phyloP scores from a whole-genome alignment of 2,329 filamentous ascomycete species.

The Penicillium sp. region DNA sequence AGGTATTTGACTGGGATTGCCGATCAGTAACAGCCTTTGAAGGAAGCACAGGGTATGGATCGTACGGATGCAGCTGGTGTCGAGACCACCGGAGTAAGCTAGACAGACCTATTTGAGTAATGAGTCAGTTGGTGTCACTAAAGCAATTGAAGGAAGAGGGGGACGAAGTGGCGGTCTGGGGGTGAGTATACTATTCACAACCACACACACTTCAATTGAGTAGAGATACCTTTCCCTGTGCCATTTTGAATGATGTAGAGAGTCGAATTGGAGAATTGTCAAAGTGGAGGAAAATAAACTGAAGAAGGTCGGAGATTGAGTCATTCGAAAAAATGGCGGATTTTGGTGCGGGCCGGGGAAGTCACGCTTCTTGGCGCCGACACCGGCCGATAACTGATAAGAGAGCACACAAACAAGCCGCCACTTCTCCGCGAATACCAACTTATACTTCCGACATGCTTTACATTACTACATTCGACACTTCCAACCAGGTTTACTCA shows the following conservation, averaged over 20 bases:
- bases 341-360: slow-evolving; percentile 25
- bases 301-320: slow-evolving; percentile 20
- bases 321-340: slow-evolving; percentile 22
- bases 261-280: background rate
- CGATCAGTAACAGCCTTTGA: slow-evolving; percentile 19
- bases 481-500: too few species aligned
- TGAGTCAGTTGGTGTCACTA: slow-evolving; percentile 12
- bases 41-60: slow-evolving; percentile 13
- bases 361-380: slow-evolving; percentile 25
- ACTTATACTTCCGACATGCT: background rate
- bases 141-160: slow-evolving; percentile 1
- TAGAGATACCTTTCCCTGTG: slow-evolving; percentile 26
- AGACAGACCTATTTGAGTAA: slow-evolving; percentile 32
- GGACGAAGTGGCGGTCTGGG: slow-evolving; percentile 18
- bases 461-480: background rate
- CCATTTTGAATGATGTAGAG: slow-evolving; percentile 21
- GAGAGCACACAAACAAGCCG: background rate
- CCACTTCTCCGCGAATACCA: background rate
- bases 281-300: slow-evolving; percentile 9
- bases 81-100: slow-evolving; percentile 53
- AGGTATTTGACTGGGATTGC: slow-evolving; percentile 41
- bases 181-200: background rate
- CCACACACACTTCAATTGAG: slow-evolving; percentile 6
- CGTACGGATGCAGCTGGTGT: slow-evolving; percentile 58
- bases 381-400: slow-evolving; percentile 26